Evolutionary conservation across 805 yeast species (phyloP), one percentile per base, ranked within the genome.

Genomic region (Yamadazyma paraphyllophila): DNA sequence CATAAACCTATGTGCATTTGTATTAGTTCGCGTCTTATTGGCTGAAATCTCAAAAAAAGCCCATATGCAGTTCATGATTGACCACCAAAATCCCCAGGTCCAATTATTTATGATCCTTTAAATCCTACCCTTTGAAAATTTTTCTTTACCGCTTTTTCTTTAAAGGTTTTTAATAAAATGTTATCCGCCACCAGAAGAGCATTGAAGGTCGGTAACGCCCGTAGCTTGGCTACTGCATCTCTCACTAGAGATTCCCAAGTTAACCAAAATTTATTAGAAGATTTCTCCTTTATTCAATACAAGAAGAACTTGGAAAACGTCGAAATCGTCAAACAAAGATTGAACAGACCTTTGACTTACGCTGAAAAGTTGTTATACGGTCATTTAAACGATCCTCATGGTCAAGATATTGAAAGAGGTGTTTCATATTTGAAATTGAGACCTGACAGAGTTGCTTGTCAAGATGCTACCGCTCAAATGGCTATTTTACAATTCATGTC

Each of bases 391-490:
- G 81, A 92, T 62, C 97, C 97, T 52, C 91, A 86, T 59, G 90
- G 81, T 56, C 89, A 89, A 71, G 83, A 85, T 54, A 81, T 86
- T 58, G 76, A 78, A 61, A 85, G 98, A 68, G 97, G 98, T 65
- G 80, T 82, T 47, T 85, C 94, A 41, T 92, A 92, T 74, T 79
- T 91, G 70, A 92, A 92, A 74, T 80, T 92, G 66, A 85, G 96
- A 73, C 98, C 98, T 45, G 98, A 91, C 70, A 83, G 98, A 70
- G 97, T 92, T 51, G 97, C 97, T 41, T 90, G 96, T 86, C 98
- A 91, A 77, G 98, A 91, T 77, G 98, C 98, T 47, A 89, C 97
- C 48, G 97, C 97, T 47, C 98, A 91, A 77, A 91, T 91, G 98
- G 97, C 97, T 46, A 80, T 91, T 58, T 76, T 91, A 63, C 98